A percentile compares a stretch with the other conserved stretches of the same genome.
Conservation (phyloP, 768 basidiomycete genomes). For the Leccinum fibrillosum region DNA sequence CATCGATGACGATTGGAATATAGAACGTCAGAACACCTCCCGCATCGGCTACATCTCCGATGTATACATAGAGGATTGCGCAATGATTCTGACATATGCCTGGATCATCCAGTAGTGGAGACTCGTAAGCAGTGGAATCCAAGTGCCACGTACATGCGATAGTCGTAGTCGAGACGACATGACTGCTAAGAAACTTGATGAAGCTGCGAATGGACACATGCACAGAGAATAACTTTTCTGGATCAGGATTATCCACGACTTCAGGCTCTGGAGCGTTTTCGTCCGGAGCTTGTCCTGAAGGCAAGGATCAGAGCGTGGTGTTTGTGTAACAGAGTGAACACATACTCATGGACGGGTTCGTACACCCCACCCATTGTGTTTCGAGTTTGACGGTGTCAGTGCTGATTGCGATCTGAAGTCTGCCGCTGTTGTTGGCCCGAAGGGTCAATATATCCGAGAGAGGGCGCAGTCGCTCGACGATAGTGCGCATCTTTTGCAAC, state of each 20-base stretch:
- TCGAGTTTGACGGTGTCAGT: conserved; percentile 77
- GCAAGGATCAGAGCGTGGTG: neutral
- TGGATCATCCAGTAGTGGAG: conserved; percentile 25
- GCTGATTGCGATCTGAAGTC: conserved; percentile 48
- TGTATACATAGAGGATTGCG: conserved; percentile 85
- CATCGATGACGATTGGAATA: conserved; percentile 74
- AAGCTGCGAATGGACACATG: conserved; percentile 72
- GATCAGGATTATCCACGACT: conserved; percentile 44
- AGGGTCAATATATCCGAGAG: conserved; percentile 70
- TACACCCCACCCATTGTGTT: conserved; percentile 75
- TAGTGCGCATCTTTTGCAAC: conserved; percentile 70
- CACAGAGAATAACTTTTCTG: conserved; percentile 58
- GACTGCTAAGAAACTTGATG: conserved; percentile 76
- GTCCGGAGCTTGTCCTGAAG: conserved; percentile 25
- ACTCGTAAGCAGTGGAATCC: neutral
- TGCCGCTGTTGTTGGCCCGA: conserved; percentile 63
- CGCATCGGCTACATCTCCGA: conserved; percentile 73
- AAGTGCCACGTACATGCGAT: conserved; percentile 67
- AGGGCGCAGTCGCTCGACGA: conserved; percentile 69
- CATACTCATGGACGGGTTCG: conserved; percentile 56
- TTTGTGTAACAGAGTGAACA: neutral
- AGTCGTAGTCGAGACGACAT: conserved; percentile 78
- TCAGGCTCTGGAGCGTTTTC: conserved; percentile 33
- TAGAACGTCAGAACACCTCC: conserved; percentile 89
- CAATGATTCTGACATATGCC: conserved; percentile 83